Percentiles rank a stretch among this genome's conserved stretches.
phyloP scores from a whole-genome alignment of 2,329 filamentous ascomycete species.

The Septoria linicola region DNA sequence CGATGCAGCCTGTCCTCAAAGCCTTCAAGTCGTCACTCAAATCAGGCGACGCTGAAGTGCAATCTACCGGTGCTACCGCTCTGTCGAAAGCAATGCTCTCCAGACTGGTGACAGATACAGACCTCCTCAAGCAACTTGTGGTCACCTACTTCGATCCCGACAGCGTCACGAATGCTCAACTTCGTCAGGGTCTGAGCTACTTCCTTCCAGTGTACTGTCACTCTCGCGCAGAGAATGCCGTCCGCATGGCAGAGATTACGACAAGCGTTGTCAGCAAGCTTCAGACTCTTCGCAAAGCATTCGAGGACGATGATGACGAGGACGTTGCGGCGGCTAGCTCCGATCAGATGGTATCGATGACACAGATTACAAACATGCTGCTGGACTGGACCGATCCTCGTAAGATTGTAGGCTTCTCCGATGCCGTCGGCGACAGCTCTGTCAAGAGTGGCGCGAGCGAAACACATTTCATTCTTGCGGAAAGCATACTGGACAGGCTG shows the following conservation, averaged over 20 bases:
- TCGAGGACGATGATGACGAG: constrained; percentile 51
- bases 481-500: constrained; percentile 72
- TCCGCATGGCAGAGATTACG: constrained; percentile 72
- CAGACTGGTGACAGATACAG: constrained; percentile 68
- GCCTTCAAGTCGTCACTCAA: constrained; percentile 82
- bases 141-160: constrained; percentile 85
- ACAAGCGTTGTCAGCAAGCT: constrained; percentile 74
- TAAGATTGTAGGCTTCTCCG: constrained; percentile 56
- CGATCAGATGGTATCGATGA: constrained; percentile 65
- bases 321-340: constrained; percentile 71
- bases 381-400: constrained; percentile 95
- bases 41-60: constrained; percentile 69
- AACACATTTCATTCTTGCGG: constrained; percentile 76
- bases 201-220: constrained; percentile 95
- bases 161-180: constrained; percentile 73
- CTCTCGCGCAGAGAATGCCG: constrained; percentile 76
- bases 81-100: constrained; percentile 84
- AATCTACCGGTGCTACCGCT: constrained; percentile 76
- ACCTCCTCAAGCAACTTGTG: constrained; percentile 78
- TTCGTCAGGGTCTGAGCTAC: constrained; percentile 85
- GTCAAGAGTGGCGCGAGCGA: constrained; percentile 28
- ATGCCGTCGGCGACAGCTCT: constrained; percentile 24
- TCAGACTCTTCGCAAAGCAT: constrained; percentile 38
- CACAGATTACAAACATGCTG: constrained; percentile 75
- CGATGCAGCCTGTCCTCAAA: constrained; percentile 69